Base-by-base conservation (phyloP, 495 filamentous ascomycete species). In the Penicillium chermesinum region DNA sequence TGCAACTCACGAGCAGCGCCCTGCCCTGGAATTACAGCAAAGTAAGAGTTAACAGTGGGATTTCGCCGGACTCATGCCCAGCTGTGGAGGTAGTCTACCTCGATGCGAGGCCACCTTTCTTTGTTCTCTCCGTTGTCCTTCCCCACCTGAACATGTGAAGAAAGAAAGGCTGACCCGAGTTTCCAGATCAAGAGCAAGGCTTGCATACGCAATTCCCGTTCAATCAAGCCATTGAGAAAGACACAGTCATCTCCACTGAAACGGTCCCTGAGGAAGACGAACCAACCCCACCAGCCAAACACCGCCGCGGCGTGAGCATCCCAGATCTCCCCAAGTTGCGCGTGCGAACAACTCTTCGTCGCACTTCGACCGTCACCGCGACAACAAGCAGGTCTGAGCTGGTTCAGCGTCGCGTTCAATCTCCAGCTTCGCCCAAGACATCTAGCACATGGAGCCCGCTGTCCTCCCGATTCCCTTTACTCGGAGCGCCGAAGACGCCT, bases 301-400 rank as follows among this genome's bases (percentile, higher is more conserved):
- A 45, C 25, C 52, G 45, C 19, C 57, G 53, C 33, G 50, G 53
- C 27, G 52, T 30, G 25, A 30, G 25, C 25, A 5, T 30, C 10
- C 25, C 4, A 30, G 25, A 30, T 10, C 25, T 30, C 25, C 25
- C 25, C 25, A 30, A 10, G 10, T 10, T 30, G 10, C 25, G 25
- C 25, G 25, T 30, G 25, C 25, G 25, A 30, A 30, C 52, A 41
- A 27, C 33, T 36, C 32, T 41, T 14, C 51, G 21, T 15, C 47
- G 39, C 15, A 30, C 48, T 32, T 22, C 20, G 15, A 35, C 48
- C 38, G 22, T 52, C 30, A 38, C 35, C 3, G 9, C 27, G 32
- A 33, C 44, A 0, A 25, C 43, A 7, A 37, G 44, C 21, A 46
- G 49, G 15, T 41, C 59, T 34, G 33, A 33, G 18, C 52, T 32